Percentiles rank a stretch among this genome's conserved stretches.
These are phyloP conservation scores for Poa pratensis DNA, from an alignment of 176 grass and related monocot species.

Conservation along the genomic window DNA sequence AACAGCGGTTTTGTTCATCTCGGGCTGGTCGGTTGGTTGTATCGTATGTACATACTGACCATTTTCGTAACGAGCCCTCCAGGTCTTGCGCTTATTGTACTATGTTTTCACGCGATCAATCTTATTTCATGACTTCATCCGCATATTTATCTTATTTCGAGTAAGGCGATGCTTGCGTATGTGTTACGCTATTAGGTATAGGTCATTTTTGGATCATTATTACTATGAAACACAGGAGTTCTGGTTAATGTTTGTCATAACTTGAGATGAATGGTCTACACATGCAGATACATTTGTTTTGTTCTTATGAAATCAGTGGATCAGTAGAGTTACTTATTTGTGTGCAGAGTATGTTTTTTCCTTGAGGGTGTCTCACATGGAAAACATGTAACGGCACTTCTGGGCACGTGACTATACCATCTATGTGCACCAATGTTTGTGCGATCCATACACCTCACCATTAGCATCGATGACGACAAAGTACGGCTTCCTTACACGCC, in stretches of 20 bases:
- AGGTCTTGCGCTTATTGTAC: conserved; percentile 14
- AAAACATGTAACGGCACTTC: neutral
- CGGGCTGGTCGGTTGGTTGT: conserved; percentile 11
- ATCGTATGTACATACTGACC: neutral
- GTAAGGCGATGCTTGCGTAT: neutral
- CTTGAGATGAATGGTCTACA: conserved; percentile 22
- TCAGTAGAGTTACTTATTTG: conserved; percentile 7
- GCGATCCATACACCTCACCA: conserved; percentile 1
- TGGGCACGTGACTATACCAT: neutral
- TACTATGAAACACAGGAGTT: neutral
- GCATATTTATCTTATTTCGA: conserved; percentile 10
- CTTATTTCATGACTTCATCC: neutral
- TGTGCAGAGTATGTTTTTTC: conserved; percentile 7
- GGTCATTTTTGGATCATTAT: conserved; percentile 24
- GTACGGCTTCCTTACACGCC: neutral
- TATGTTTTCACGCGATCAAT: neutral
- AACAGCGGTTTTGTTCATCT: neutral
- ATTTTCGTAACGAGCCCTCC: conserved; percentile 25
- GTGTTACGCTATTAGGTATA: neutral
- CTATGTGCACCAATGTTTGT: conserved; percentile 2
- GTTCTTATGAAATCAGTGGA: neutral
- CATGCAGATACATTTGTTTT: neutral
- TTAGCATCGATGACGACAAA: neutral
- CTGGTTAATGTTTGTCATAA: neutral
- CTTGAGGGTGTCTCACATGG: neutral